Conservation (phyloP, 2,329 filamentous ascomycete genomes). For the Metarhizium sp. region DNA sequence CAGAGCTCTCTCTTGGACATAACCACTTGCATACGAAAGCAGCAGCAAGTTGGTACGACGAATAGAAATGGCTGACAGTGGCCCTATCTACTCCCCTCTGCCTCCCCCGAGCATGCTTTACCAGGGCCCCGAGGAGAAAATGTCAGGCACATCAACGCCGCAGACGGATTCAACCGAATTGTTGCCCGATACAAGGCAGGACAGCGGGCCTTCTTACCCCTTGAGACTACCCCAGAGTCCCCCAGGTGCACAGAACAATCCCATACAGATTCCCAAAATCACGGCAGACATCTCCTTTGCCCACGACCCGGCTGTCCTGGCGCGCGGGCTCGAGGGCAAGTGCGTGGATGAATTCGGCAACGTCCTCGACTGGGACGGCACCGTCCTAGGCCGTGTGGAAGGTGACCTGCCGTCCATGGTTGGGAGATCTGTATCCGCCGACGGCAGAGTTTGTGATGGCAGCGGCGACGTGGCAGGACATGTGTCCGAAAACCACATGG, state of each 20-base stretch:
- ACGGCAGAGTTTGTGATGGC: slow-evolving; percentile 55
- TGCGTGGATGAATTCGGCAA: slow-evolving; percentile 45
- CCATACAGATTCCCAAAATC: slow-evolving; percentile 27
- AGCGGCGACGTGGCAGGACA: slow-evolving; percentile 73
- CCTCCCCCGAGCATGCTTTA: not conserved
- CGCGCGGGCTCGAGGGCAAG: slow-evolving; percentile 35
- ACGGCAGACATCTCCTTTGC: slow-evolving; percentile 25
- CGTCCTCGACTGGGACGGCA: slow-evolving; percentile 38
- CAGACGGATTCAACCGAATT: not conserved
- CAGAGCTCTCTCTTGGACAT: not conserved
- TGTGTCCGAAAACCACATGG: slow-evolving; percentile 50
- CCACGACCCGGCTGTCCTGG: slow-evolving; percentile 24
- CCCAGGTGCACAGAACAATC: slow-evolving; percentile 6
- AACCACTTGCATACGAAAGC: not conserved
- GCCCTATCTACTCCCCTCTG: not conserved
- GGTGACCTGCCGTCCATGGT: slow-evolving; percentile 48
- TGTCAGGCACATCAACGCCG: slow-evolving; percentile 14
- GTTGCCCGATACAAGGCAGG: not conserved
- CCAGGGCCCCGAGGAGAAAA: slow-evolving; percentile 8
- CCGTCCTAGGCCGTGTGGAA: slow-evolving; percentile 40
- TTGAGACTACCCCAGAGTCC: not conserved
- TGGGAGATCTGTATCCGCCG: slow-evolving; percentile 33
- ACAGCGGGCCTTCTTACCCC: not conserved
- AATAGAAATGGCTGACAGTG: not conserved
- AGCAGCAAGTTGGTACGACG: not conserved